These are phyloP conservation scores for Rhodotorula sp. DNA, from an alignment of 1,284 basidiomycete species.

Conservation along the genomic window DNA sequence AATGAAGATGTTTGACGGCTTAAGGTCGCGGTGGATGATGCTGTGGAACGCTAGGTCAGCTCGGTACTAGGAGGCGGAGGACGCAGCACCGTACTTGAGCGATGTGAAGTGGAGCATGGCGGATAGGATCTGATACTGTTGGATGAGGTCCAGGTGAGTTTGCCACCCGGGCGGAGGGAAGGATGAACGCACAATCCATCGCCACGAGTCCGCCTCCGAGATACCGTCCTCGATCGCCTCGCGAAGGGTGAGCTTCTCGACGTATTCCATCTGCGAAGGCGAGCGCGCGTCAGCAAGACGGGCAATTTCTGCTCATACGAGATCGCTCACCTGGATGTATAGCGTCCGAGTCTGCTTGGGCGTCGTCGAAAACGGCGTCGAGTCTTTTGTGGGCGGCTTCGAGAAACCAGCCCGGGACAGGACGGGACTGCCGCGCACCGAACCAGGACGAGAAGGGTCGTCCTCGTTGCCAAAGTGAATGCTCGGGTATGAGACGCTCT, in stretches of 20 bases:
- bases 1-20: slow-evolving; percentile 45
- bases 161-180: rapidly evolving
- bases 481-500: slow-evolving; percentile 41
- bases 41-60: slow-evolving; percentile 25
- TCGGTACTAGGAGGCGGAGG: slow-evolving; percentile 28
- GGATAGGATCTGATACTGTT: slow-evolving; percentile 41
- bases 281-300: background rate
- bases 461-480: slow-evolving; percentile 46
- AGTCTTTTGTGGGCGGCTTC: background rate
- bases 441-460: slow-evolving; percentile 23
- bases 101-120: slow-evolving; percentile 45
- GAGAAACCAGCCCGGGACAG: slow-evolving; percentile 7
- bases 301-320: too few relatives aligned
- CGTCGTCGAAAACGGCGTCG: background rate
- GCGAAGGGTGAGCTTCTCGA: slow-evolving; percentile 40
- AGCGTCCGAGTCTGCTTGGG: slow-evolving; percentile 40
- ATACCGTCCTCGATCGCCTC: slow-evolving; percentile 45
- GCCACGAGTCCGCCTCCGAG: slow-evolving; percentile 43
- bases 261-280: slow-evolving; percentile 39
- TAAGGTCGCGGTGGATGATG: slow-evolving; percentile 46
- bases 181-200: slow-evolving; percentile 29
- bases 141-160: background rate
- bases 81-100: slow-evolving; percentile 37
- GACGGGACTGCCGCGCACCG: slow-evolving; percentile 10
- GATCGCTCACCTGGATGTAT: slow-evolving; percentile 39